Percentiles rank a stretch among this genome's conserved stretches.
Evolutionary conservation across 2,329 filamentous ascomycete genomes (phyloP).

Genomic region (Herpotrichia juniperi): DNA sequence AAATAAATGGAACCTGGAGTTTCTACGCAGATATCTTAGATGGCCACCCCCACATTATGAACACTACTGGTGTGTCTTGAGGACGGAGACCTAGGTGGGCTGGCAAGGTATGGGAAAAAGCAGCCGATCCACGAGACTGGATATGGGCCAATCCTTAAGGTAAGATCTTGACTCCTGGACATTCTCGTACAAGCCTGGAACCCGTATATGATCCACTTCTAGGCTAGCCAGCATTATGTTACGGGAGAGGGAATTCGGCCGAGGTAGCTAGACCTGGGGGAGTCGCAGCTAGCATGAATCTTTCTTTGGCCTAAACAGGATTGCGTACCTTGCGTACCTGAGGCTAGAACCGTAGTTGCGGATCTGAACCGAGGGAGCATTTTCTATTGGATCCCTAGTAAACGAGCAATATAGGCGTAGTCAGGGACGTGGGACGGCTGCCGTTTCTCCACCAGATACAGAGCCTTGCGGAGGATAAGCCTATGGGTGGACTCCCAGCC

Average conservation of each 20-base stretch:
- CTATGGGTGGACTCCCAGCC: neutral
- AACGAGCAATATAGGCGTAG: slow-evolving; percentile 8
- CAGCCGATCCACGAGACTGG: slow-evolving; percentile 2
- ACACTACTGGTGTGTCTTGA: neutral
- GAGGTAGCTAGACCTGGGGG: neutral
- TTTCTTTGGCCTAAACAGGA: slow-evolving; percentile 3
- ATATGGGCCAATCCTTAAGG: neutral
- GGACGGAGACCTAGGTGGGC: neutral
- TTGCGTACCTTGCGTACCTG: slow-evolving; percentile 1
- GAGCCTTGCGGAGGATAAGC: slow-evolving; percentile 3
- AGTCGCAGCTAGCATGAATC: neutral
- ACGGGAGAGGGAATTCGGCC: neutral
- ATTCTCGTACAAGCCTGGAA: neutral
- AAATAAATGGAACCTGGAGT: neutral
- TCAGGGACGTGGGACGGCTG: slow-evolving; percentile 11
- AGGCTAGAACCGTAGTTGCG: slow-evolving; percentile 1
- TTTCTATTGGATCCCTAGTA: slow-evolving; percentile 2
- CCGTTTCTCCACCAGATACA: neutral
- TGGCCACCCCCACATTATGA: neutral
- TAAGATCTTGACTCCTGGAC: slow-evolving; percentile 5
- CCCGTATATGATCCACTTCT: neutral
- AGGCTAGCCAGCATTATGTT: neutral
- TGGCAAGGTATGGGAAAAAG: neutral
- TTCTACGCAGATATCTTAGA: neutral
- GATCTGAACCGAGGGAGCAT: neutral